Evolutionary conservation across 257 asterid genomes (phyloP), one percentile per base, ranked within the genome.

Genomic region (Hygrophila difformis): DNA sequence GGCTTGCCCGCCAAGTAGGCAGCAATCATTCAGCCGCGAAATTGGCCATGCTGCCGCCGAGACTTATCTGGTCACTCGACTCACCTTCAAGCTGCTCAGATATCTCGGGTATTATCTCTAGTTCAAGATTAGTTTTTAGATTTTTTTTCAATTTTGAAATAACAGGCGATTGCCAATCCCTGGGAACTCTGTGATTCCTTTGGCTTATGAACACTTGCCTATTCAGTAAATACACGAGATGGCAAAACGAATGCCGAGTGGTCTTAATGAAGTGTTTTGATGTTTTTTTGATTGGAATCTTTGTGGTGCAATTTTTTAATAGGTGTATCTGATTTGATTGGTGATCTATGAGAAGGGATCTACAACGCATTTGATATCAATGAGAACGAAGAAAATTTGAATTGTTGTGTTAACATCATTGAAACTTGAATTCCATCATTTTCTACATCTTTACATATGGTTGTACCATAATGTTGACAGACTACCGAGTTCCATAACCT

Each of bases 1-100:
- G 12, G 66, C 76, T 6, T 15, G 62, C 16, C 62, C 52, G 12
- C 63, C 66, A 3, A 3, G 16, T 33, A 79, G 82, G 14, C 96
- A 75, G 65, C 76, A 59, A 69, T 75, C 94, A 15, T 76, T 91
- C 31, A 12, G 91, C 57, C 78, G 80, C 22, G 97, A 85, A 44
- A 60, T 84, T 38, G 73, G 93, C 31, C 96, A 81, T 60, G 95
- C 94, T 14, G 99, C 97, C 7, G 97, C 99, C 13, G 95, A 86
- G 68, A 91, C 97, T 52, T 91, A 82, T 44, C 70, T 91, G 78
- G 57, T 86, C 45, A 91, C 99, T 59, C 52, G 78, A 12, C 96
- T 91, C 69, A 67, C 61, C 61, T 80, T 91, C 72, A 76, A 70
- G 87, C 89, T 91, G 67, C 95, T 91, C 57, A 49, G 87, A 42